These are phyloP conservation scores for Cercospora janseana DNA, from an alignment of 2,329 filamentous ascomycete genomes.

Conservation along the genomic window DNA sequence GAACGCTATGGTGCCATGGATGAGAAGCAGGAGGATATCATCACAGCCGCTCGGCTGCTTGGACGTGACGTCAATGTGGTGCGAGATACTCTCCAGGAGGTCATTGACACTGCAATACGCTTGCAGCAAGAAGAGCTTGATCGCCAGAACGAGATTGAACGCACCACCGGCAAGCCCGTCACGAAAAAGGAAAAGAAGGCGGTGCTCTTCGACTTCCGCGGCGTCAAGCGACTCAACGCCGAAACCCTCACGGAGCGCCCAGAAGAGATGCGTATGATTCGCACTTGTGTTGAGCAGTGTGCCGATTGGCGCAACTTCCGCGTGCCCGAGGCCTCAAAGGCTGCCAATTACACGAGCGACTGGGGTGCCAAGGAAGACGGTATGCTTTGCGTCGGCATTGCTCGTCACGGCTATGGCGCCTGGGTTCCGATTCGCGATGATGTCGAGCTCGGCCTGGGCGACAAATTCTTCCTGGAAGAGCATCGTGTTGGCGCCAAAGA, in stretches of 20 bases:
- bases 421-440: constrained; percentile 96
- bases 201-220: constrained; percentile 89
- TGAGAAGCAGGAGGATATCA: constrained; percentile 81
- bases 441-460: constrained; percentile 74
- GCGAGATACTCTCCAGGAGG: constrained; percentile 70
- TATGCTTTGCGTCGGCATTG: constrained; percentile 93
- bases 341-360: constrained; percentile 82
- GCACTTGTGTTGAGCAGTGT: constrained; percentile 63
- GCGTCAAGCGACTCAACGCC: constrained; percentile 91
- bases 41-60: constrained; percentile 78
- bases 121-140: constrained; percentile 72
- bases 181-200: constrained; percentile 99
- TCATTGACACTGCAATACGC: constrained; percentile 68
- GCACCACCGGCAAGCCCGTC: constrained; percentile 69
- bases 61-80: constrained; percentile 82
- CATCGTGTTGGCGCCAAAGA: constrained; percentile 98
- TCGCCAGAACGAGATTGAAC: constrained; percentile 63
- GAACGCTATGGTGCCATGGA: constrained; percentile 88
- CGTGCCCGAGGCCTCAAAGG: constrained; percentile 86
- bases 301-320: constrained; percentile 77
- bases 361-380: constrained; percentile 95
- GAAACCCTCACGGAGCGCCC: constrained; percentile 92
- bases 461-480: constrained; percentile 96
- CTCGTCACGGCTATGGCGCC: constrained; percentile 89
- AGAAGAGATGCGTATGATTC: constrained; percentile 80